Evolutionary conservation across 805 yeast species (phyloP).

Genomic region (Ogataea minuta): DNA sequence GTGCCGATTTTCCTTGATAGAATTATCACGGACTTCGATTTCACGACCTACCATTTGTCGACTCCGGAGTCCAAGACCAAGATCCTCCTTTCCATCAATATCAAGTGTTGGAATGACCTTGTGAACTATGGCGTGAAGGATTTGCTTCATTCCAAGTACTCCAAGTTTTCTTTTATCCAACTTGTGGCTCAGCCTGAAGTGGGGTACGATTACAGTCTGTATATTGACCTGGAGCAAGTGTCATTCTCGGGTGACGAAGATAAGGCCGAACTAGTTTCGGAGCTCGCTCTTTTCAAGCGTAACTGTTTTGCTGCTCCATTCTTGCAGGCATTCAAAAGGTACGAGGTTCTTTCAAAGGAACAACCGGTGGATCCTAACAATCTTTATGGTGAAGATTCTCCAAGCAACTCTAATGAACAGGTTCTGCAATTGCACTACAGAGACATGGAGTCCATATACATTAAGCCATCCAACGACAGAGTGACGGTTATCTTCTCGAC

Average conservation of each 20-base stretch:
- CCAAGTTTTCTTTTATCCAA: constrained; percentile 38
- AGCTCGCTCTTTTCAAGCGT: constrained; percentile 75
- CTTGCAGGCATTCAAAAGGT: constrained; percentile 77
- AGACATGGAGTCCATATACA: constrained; percentile 87
- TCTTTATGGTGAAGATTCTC: constrained; percentile 40
- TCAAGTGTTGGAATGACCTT: constrained; percentile 78
- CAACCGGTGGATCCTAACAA: constrained; percentile 39
- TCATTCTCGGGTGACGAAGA: constrained; percentile 42
- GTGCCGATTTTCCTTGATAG: constrained; percentile 66
- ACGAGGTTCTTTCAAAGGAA: constrained; percentile 58
- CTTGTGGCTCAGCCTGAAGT: constrained; percentile 53
- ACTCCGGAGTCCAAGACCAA: constrained; percentile 74
- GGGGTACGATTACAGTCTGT: constrained; percentile 79
- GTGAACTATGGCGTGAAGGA: constrained; percentile 60
- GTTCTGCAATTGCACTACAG: constrained; percentile 79
- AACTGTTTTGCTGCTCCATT: constrained; percentile 92
- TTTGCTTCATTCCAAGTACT: constrained; percentile 51
- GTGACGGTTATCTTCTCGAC: constrained; percentile 96
- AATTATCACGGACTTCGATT: constrained; percentile 91
- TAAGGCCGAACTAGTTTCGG: constrained; percentile 51
- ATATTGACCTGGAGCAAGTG: constrained; percentile 48
- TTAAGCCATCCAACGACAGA: constrained; percentile 91
- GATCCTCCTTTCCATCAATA: constrained; percentile 64
- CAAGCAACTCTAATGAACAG: constrained; percentile 45
- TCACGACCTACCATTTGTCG: constrained; percentile 89